Base-by-base conservation (phyloP, 352 stramenopile genomes). In the Phytopythium oedochilum region DNA sequence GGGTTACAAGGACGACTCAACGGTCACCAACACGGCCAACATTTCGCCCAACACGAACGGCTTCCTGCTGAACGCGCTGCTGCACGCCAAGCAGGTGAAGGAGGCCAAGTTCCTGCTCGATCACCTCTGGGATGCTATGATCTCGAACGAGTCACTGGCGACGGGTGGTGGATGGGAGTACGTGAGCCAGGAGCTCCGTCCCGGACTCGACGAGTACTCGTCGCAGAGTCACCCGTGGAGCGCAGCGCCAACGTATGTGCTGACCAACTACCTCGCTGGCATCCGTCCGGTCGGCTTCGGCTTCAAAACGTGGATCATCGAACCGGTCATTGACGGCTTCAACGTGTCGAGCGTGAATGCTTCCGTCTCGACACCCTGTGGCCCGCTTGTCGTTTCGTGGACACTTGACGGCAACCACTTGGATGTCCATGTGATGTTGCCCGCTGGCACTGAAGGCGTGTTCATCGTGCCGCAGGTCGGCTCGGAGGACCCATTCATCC, bases 41-140 rank as follows among this genome's bases (percentile, higher is more conserved):
- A 70, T 70, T 5, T 70, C 59, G 6, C 64, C 64, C 18, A 72
- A 72, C 44, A 72, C 64, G 32, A 72, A 72, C 48, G 60, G 64
- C 0, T 69, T 72, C 49, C 32, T 72, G 25, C 49, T 72, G 9
- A 56, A 66, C 35, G 64, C 56, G 14, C 48, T 72, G 18, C 20
- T 69, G 15, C 48, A 66, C 25, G 40, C 29, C 15, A 56, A 56
- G 31, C 59, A 71, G 42, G 62, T 42, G 12, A 42, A 66, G 18
- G 28, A 71, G 43, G 55, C 55, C 18, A 60, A 31, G 14, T 71
- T 71, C 31, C 44, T 71, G 40, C 43, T 71, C 2, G 64, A 68
- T 42, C 68, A 68, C 51, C 60, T 68, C 42, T 71, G 64, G 64
- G 60, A 68, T 34, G 60, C 36, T 36, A 71, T 71, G 64, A 57